These are phyloP conservation scores for Prunus yedoensis DNA, from an alignment of 331 rosid species.

Conservation along the genomic window DNA sequence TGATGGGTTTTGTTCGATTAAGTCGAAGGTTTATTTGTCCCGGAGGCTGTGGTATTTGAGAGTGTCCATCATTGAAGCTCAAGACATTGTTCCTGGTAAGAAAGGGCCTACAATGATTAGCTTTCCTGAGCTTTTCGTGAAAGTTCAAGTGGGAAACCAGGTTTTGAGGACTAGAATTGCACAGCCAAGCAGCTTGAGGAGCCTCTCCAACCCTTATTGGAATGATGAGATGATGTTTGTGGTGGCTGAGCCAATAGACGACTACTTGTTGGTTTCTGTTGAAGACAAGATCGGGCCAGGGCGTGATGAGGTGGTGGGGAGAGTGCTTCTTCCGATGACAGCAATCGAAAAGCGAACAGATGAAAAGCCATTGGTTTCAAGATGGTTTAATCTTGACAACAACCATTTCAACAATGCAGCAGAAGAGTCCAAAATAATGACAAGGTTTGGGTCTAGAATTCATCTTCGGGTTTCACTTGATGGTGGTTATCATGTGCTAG, in stretches of 20 bases:
- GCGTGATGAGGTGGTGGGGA: slow-evolving; percentile 47
- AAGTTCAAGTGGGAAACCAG: slow-evolving; percentile 55
- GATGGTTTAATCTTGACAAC: slow-evolving; percentile 63
- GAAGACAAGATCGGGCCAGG: slow-evolving; percentile 54
- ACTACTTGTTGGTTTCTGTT: slow-evolving; percentile 41
- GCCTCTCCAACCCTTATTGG: slow-evolving; percentile 59
- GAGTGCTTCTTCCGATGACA: slow-evolving; percentile 41
- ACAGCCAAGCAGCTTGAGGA: slow-evolving; percentile 39
- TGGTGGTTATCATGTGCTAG: slow-evolving; percentile 69
- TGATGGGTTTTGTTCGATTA: slow-evolving; percentile 55
- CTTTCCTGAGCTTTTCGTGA: slow-evolving; percentile 52
- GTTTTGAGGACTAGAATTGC: slow-evolving; percentile 49
- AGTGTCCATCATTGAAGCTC: slow-evolving; percentile 54
- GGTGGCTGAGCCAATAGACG: slow-evolving; percentile 63
- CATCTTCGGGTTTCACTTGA: slow-evolving; percentile 57
- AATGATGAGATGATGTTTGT: slow-evolving; percentile 60
- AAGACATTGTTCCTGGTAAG: slow-evolving; percentile 51
- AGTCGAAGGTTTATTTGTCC: slow-evolving; percentile 63
- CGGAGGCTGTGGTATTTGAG: slow-evolving; percentile 63
- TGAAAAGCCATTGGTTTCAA: slow-evolving; percentile 49
- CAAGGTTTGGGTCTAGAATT: slow-evolving; percentile 55
- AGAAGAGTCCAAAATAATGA: slow-evolving; percentile 38
- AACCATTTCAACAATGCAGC: slow-evolving; percentile 26
- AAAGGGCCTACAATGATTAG: slow-evolving; percentile 44
- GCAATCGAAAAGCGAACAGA: slow-evolving; percentile 46